Conservation (phyloP, 2,329 filamentous ascomycete genomes). For the Aureobasidium pullulans region DNA sequence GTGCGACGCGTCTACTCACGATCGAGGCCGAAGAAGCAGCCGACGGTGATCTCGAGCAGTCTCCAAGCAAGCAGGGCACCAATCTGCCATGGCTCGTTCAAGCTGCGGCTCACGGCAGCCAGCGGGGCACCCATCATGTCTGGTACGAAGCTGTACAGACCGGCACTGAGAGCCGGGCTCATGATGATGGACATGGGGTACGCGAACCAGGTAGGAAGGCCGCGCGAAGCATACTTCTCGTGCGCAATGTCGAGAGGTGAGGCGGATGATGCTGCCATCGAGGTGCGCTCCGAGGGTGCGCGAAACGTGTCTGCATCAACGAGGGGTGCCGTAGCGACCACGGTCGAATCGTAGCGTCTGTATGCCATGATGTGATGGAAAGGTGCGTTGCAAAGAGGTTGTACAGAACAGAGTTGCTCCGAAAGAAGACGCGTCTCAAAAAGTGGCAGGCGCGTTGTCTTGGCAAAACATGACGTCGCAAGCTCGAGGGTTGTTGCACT, state of each 20-base stretch:
- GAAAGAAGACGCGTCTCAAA: neutral
- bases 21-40: slow-evolving; percentile 69
- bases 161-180: slow-evolving; percentile 55
- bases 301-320: neutral
- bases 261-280: neutral
- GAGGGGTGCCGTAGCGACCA: neutral
- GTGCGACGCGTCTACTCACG: slow-evolving; percentile 39
- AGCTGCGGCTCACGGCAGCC: slow-evolving; percentile 55
- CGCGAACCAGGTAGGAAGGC: slow-evolving; percentile 23
- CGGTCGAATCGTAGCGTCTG: slow-evolving; percentile 8
- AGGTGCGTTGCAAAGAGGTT: neutral
- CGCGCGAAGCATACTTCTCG: neutral
- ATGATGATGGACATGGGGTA: slow-evolving; percentile 40
- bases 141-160: slow-evolving; percentile 57
- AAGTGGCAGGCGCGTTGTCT: neutral
- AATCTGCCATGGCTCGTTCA: slow-evolving; percentile 57
- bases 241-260: neutral
- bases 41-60: slow-evolving; percentile 59
- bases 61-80: slow-evolving; percentile 49
- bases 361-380: neutral
- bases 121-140: slow-evolving; percentile 59
- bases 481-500: too few relatives aligned
- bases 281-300: neutral
- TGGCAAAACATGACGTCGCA: too few relatives aligned
- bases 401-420: neutral